Evolutionary conservation across 2,329 filamentous ascomycete species (phyloP).

Genomic region (Cytospora piceicola): DNA sequence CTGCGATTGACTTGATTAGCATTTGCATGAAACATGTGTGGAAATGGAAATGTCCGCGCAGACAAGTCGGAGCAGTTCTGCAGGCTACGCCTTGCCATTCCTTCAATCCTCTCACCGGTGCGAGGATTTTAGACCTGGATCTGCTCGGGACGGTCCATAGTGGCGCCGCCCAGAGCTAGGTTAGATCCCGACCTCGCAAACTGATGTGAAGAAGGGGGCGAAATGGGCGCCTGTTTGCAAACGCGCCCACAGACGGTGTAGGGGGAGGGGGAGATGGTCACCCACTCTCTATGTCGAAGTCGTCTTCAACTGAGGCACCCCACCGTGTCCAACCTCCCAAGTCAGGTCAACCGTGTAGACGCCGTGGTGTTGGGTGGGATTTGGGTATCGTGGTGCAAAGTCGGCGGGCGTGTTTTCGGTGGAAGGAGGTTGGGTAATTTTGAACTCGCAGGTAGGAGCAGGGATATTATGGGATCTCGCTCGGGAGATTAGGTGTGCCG

Average conservation of each 20-base stretch:
- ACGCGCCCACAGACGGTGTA: slow-evolving; percentile 1
- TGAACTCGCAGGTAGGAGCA: slow-evolving; percentile 21
- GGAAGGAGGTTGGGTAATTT: slow-evolving; percentile 15
- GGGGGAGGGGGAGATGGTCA: background rate
- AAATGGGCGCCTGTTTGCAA: background rate
- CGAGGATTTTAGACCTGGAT: slow-evolving; percentile 8
- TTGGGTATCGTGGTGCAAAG: slow-evolving; percentile 8
- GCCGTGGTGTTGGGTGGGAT: slow-evolving; percentile 13
- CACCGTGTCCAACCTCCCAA: slow-evolving; percentile 15
- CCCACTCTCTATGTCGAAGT: slow-evolving; percentile 26
- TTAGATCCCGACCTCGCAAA: background rate
- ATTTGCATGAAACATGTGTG: slow-evolving; percentile 7
- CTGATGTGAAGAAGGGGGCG: background rate
- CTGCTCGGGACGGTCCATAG: background rate
- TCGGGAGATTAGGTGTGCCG: slow-evolving; percentile 22
- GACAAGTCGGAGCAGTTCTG: background rate
- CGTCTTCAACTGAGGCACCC: slow-evolving; percentile 20
- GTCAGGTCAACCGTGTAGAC: slow-evolving; percentile 13
- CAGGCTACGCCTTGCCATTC: background rate
- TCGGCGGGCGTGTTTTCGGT: slow-evolving; percentile 9
- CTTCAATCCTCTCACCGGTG: background rate
- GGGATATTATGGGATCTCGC: slow-evolving; percentile 19
- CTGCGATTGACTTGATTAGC: slow-evolving; percentile 28
- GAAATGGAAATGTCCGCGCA: background rate
- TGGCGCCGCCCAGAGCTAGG: background rate